These are phyloP conservation scores for Metarhizium humberi DNA, from an alignment of 2,329 filamentous ascomycete genomes.

Conservation along the genomic window DNA sequence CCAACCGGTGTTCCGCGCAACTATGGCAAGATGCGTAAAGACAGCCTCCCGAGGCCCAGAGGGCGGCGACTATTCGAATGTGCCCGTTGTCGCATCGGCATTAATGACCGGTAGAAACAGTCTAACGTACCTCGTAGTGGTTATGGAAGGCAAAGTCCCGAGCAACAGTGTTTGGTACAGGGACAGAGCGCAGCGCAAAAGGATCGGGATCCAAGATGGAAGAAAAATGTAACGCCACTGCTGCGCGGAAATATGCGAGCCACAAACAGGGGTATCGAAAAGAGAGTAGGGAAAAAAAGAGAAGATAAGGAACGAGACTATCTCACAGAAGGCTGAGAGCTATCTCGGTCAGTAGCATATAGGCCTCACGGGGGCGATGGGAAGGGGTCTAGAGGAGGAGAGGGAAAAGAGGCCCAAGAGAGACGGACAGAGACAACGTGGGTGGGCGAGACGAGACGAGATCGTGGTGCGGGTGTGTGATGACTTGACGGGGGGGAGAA, in stretches of 20 bases:
- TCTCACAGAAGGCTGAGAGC: neutral
- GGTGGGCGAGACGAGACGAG: slow-evolving; percentile 9
- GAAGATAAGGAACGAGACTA: slow-evolving; percentile 3
- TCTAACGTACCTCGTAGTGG: neutral
- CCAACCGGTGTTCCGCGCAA: neutral
- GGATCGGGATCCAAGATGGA: slow-evolving; percentile 1
- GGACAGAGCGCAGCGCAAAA: neutral
- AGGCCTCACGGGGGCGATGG: slow-evolving; percentile 4
- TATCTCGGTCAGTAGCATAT: neutral
- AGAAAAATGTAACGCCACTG: slow-evolving; percentile 8
- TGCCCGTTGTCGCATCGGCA: neutral
- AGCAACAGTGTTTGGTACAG: neutral
- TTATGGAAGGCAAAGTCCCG: neutral
- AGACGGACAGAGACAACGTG: slow-evolving; percentile 7
- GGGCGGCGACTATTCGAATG: neutral
- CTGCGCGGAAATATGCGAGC: slow-evolving; percentile 8
- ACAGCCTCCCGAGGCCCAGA: neutral
- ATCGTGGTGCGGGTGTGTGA: slow-evolving; percentile 8
- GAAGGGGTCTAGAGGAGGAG: neutral
- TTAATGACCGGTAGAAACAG: neutral
- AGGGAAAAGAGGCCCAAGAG: slow-evolving; percentile 5
- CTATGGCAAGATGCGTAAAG: neutral
- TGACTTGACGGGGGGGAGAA: slow-evolving; percentile 9
- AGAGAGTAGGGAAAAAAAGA: neutral
- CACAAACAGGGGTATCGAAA: slow-evolving; percentile 11